Base-by-base conservation (phyloP, 2,329 filamentous ascomycete species). In the Fonsecaea pugnacius region DNA sequence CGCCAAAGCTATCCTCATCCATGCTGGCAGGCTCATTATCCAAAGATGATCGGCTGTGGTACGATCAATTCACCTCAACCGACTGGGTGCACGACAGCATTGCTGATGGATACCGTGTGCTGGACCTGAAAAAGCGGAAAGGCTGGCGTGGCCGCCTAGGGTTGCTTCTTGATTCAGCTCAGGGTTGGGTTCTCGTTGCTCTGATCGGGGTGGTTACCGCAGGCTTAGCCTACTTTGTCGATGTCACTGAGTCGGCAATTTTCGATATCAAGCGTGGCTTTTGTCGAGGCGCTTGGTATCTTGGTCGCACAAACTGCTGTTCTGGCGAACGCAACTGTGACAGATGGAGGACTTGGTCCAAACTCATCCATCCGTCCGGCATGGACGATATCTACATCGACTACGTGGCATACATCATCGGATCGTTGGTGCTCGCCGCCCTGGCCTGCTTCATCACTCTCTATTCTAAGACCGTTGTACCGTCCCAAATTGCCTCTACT, bases 21-120 rank as follows among this genome's bases (percentile, higher is more conserved):
- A 60, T 78, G 60, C 90, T 88, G 72, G 46, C 46, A 24, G 79
- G 83, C 36, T 88, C 87, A 4, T 78, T 90, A 9, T 89, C 87
- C 71, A 81, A 89, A 57, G 91, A 97, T 73, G 92, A 98, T 70
- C 88, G 95, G 65, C 90, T 96, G 9, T 98, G 95, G 95, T 98
- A 98, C 78, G 95, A 99, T 80, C 95, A 99, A 78, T 96, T 96
- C 73, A 96, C 92, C 5, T 96, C 91, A 6, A 97, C 92, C 61
- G 94, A 99, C 76, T 99, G 95, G 95, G 93, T 99, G 0, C 94
- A 96, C 75, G 95, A 99, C 77, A 93, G 90, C 75, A 97, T 99
- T 70, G 91, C 92, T 72, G 95, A 98, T 78, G 92, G 93, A 9
- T 91, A 92, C 72, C 90, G 95, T 30, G 87, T 96, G 56, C 95